These are phyloP conservation scores for Leccinum insolens DNA, from an alignment of 1,284 basidiomycete species.

Conservation along the genomic window DNA sequence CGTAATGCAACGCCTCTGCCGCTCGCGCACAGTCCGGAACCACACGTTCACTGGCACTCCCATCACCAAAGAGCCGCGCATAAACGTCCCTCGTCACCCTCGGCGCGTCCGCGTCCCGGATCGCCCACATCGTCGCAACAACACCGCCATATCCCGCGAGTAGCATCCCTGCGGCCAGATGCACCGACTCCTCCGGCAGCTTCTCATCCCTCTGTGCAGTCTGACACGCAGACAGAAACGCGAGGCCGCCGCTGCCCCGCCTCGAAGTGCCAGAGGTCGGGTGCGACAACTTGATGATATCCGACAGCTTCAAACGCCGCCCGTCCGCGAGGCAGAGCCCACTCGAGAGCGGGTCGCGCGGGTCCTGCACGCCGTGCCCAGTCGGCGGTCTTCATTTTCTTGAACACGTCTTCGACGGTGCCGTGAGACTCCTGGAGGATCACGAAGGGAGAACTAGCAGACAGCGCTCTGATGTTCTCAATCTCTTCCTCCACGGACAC, in stretches of 20 bases:
- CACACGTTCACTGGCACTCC: neutral
- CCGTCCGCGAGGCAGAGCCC: neutral
- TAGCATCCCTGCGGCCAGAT: neutral
- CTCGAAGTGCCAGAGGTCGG: neutral
- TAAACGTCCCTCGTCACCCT: neutral
- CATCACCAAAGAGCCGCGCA: neutral
- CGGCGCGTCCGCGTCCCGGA: neutral
- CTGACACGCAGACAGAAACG: neutral
- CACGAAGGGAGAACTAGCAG: neutral
- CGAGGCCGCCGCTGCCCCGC: neutral
- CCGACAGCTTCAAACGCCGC: neutral
- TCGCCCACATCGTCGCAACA: neutral
- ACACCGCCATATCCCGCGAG: neutral
- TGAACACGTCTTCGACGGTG: neutral
- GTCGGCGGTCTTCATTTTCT: neutral
- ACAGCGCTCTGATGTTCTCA: neutral
- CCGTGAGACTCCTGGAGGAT: neutral
- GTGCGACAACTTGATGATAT: neutral
- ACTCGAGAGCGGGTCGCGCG: neutral
- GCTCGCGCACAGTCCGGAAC: neutral
- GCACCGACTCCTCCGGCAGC: neutral
- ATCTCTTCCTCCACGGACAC: neutral
- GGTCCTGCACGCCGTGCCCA: neutral
- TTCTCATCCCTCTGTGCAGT: neutral
- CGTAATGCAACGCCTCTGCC: neutral